phyloP scores from a whole-genome alignment of 2,329 filamentous ascomycete species.

The Aspergillus clavatus region DNA sequence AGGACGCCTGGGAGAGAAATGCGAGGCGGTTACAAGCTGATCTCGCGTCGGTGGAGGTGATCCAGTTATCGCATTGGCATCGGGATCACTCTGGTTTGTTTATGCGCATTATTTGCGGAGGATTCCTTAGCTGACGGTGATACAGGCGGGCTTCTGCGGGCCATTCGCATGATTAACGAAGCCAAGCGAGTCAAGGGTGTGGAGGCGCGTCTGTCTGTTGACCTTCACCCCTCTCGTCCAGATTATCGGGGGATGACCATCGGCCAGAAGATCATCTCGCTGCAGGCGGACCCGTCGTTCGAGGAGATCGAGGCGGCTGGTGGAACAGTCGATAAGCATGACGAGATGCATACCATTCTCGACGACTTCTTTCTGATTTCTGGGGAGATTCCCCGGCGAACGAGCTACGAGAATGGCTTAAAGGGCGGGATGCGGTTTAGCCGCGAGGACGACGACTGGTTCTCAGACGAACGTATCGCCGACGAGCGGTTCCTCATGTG shows the following conservation, averaged over 20 bases:
- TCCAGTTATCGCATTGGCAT: slow-evolving; percentile 53
- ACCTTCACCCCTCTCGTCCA: slow-evolving; percentile 52
- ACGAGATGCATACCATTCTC: slow-evolving; percentile 43
- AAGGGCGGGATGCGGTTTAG: slow-evolving; percentile 44
- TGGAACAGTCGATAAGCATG: slow-evolving; percentile 36
- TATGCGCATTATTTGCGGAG: background rate
- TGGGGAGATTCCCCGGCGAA: slow-evolving; percentile 49
- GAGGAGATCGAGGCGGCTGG: slow-evolving; percentile 45
- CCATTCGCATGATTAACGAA: slow-evolving; percentile 46
- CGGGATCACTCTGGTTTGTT: slow-evolving; percentile 51
- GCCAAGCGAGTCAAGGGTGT: slow-evolving; percentile 30
- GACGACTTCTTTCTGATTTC: slow-evolving; percentile 51
- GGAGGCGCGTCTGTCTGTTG: slow-evolving; percentile 35
- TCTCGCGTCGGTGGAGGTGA: slow-evolving; percentile 42
- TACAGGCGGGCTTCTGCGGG: slow-evolving; percentile 47
- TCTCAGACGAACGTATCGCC: slow-evolving; percentile 46
- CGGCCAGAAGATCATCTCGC: slow-evolving; percentile 41
- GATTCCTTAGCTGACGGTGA: background rate
- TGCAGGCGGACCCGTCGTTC: slow-evolving; percentile 52
- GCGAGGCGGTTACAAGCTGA: slow-evolving; percentile 41
- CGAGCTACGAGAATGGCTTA: slow-evolving; percentile 48
- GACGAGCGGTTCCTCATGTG: slow-evolving; percentile 54
- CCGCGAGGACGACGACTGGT: slow-evolving; percentile 40
- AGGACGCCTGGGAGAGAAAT: slow-evolving; percentile 49
- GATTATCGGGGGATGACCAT: slow-evolving; percentile 47